Evolutionary conservation across 2,329 filamentous ascomycete species (phyloP), one percentile per base, ranked within the genome.

Genomic region (Cadophora sp.): DNA sequence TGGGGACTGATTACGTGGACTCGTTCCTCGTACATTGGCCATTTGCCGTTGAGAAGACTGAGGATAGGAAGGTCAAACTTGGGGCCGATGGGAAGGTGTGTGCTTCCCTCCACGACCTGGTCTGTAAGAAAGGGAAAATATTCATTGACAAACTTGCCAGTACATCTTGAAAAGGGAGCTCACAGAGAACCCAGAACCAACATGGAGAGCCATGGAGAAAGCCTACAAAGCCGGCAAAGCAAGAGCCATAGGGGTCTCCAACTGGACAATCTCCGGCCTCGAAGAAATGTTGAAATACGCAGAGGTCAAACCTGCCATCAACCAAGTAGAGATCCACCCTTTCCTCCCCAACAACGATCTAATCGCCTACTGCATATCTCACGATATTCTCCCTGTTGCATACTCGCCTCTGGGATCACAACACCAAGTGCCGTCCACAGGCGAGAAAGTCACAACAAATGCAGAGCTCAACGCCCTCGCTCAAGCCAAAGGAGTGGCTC

Each of bases 1-100:
- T 96, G 33, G 90, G 91, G 1, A 81, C 95, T 59, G 90, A 93
- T 71, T 95, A 96, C 77, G 85, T 96, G 11, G 93, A 96, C 78
- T 82, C 95, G 65, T 93, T 87, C 76, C 84, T 96, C 39, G 86
- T 96, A 81, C 93, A 97, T 81, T 96, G 92, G 92, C 91, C 92
- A 3, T 82, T 82, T 91, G 64, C 88, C 87, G 66, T 88, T 91
- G 87, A 95, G 93, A 93, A 88, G 79, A 87, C 87, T 58, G 81
- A 87, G n/a, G 89, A 94, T 76, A 77, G 93, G 77, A 89, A 87
- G 75, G 72, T 79, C 47, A 81, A 81, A 60, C 76, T 85, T 67
- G 83, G 82, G 56, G 73, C 81, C 55, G 81, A 86, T 77, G 83
- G 83, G 65, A 85, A 85, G 79, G 82, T 83, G 76, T 62, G 68